These are phyloP conservation scores for Curvularia lunata DNA, from an alignment of 2,329 filamentous ascomycete genomes.

Conservation along the genomic window DNA sequence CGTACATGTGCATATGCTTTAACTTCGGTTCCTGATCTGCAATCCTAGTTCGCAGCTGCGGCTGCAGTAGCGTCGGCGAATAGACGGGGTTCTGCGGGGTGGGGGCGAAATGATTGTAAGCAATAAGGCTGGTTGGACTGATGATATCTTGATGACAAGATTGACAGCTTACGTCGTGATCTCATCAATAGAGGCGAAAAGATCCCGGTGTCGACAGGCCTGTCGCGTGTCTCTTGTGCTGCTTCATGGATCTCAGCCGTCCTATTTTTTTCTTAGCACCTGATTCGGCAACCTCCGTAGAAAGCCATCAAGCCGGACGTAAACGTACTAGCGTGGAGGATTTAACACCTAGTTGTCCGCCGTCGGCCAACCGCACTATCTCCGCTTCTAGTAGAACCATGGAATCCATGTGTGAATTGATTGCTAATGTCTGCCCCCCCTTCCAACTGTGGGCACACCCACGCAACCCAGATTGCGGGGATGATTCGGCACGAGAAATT, in stretches of 20 bases:
- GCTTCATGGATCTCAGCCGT: constrained; percentile 1
- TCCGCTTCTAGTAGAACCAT: constrained; percentile 18
- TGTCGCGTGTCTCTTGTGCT: neutral
- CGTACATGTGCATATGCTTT: neutral
- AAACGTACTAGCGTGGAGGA: constrained; percentile 8
- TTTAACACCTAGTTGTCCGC: constrained; percentile 6
- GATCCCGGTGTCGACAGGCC: neutral
- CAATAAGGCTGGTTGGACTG: neutral
- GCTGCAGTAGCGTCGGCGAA: constrained; percentile 16
- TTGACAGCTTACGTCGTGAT: constrained; percentile 3
- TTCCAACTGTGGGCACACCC: constrained; percentile 8
- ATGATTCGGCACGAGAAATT: constrained; percentile 14
- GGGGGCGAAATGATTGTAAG: neutral
- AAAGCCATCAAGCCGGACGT: constrained; percentile 12
- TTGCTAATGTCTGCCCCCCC: constrained; percentile 23
- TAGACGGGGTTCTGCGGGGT: constrained; percentile 8
- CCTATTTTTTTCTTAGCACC: constrained; percentile 6
- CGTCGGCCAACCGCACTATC: constrained; percentile 20
- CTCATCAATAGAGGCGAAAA: constrained; percentile 10
- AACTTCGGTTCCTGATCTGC: constrained; percentile 17
- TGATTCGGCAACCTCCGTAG: constrained; percentile 15
- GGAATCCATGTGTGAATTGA: constrained; percentile 25
- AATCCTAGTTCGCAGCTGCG: constrained; percentile 4
- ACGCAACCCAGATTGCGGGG: constrained; percentile 16
- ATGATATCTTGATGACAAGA: neutral